Base-by-base conservation (phyloP, 2,329 filamentous ascomycete genomes). In the Talaromyces pinophilus region DNA sequence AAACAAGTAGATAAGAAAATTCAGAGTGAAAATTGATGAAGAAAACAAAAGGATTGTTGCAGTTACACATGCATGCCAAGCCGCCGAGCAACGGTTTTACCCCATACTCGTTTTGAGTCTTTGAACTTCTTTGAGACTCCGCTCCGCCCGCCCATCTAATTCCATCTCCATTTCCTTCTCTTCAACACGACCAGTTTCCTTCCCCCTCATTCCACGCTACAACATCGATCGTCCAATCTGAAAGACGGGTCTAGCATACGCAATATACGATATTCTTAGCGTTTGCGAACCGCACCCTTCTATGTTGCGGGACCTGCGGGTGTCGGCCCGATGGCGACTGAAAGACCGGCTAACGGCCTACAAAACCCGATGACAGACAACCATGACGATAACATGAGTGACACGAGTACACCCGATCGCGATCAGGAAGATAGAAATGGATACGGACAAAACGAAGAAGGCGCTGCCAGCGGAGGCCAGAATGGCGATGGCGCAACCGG, bases 281-380 rank as follows among this genome's bases (percentile, higher is more conserved):
- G 28, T 38, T 57, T 57, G 33, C 25, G 54, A 38, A 57, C 5
- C 22, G 40, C 54, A 57, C 19, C 54, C 6, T 38, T 50, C 62
- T 44, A 64, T 64, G 62, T 40, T 28, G 62, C 40, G 40, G n/a
- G 15, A 59, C 50, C 48, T 38, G 19, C 75, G 69, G 72, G 72
- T 72, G 75, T 76, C 76, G 71, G 76, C 74, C 77, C 78, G 75
- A 79, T 74, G 68, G 73, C 73, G 71, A 71, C 73, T 70, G 74
- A 77, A 63, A 74, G 74, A 69, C 73, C 74, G 44, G 74, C 72
- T 67, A 72, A 73, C 42, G 60, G 71, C 71, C 72, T 66, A 61
- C 73, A 71, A 63, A 74, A 78, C 67, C 72, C 76, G 55, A 60
- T 66, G 48, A 62, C 68, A 40, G 46, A 57, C 5, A 65, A 69